A percentile compares a stretch with the other conserved stretches of the same genome.
Conservation (phyloP, 495 filamentous ascomycete species). For the Penicillium subrubescens region DNA sequence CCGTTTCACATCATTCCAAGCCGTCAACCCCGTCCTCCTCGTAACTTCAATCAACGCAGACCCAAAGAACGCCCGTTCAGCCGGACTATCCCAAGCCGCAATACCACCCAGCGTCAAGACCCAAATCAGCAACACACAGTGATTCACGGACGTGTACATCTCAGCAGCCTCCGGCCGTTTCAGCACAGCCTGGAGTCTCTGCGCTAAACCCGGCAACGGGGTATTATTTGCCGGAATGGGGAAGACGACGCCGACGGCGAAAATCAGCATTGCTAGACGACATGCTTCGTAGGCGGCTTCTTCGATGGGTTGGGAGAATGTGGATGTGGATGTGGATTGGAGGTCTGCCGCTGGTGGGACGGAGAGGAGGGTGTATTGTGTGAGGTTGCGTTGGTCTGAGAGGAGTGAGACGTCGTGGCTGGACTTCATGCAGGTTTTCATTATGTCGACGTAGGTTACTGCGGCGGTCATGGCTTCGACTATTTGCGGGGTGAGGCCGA, state of each 20-base stretch:
- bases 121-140: slow-evolving; percentile 36
- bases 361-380: slow-evolving; percentile 35
- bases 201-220: slow-evolving; percentile 32
- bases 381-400: slow-evolving; percentile 42
- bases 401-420: slow-evolving; percentile 29
- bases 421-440: slow-evolving; percentile 22
- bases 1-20: slow-evolving; percentile 29
- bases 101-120: slow-evolving; percentile 41
- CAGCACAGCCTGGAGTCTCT: slow-evolving; percentile 27
- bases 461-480: slow-evolving; percentile 36
- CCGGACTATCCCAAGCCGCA: slow-evolving; percentile 24
- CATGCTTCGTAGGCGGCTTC: slow-evolving; percentile 40
- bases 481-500: slow-evolving; percentile 38
- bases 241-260: slow-evolving; percentile 42
- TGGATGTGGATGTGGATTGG: slow-evolving; percentile 10
- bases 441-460: slow-evolving; percentile 30
- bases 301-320: slow-evolving; percentile 20
- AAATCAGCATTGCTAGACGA: slow-evolving; percentile 38
- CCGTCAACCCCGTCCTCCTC: slow-evolving; percentile 18
- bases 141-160: slow-evolving; percentile 28
- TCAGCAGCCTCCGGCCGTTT: slow-evolving; percentile 8
- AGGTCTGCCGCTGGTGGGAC: slow-evolving; percentile 31
- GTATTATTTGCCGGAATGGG: slow-evolving; percentile 42
- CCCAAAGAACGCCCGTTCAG: slow-evolving; percentile 37
- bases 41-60: slow-evolving; percentile 24